Percentiles rank a stretch among this genome's conserved stretches.
Conservation (phyloP, 2,329 filamentous ascomycete species). For the Beauveria medogensis region DNA sequence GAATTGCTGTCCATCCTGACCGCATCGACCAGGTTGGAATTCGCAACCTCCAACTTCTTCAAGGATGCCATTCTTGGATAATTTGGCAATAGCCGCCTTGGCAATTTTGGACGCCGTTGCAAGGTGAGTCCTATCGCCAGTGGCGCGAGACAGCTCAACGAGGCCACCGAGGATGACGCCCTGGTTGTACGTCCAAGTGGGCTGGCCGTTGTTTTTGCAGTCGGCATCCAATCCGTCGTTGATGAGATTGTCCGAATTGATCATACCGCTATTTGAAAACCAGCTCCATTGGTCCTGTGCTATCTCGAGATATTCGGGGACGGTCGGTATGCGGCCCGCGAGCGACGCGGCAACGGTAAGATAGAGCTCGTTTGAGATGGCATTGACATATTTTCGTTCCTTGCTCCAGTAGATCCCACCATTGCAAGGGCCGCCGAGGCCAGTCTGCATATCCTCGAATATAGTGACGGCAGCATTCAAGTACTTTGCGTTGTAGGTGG, state of each 20-base stretch:
- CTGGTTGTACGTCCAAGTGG: slow-evolving; percentile 50
- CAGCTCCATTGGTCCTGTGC: slow-evolving; percentile 45
- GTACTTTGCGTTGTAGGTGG: slow-evolving; percentile 43
- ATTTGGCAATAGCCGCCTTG: slow-evolving; percentile 38
- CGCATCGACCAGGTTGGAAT: slow-evolving; percentile 28
- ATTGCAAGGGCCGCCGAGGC: slow-evolving; percentile 38
- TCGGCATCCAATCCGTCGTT: slow-evolving; percentile 43
- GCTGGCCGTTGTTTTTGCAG: slow-evolving; percentile 44
- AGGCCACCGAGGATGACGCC: slow-evolving; percentile 49
- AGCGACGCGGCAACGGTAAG: slow-evolving; percentile 44
- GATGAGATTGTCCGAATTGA: slow-evolving; percentile 41
- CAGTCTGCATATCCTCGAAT: slow-evolving; percentile 48
- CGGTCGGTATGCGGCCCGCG: slow-evolving; percentile 36
- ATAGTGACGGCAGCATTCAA: slow-evolving; percentile 44
- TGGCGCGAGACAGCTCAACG: slow-evolving; percentile 41
- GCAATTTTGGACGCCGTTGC: slow-evolving; percentile 40
- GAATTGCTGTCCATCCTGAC: slow-evolving; percentile 53
- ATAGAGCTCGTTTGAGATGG: slow-evolving; percentile 52
- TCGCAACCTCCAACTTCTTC: slow-evolving; percentile 29
- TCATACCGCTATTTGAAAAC: slow-evolving; percentile 43
- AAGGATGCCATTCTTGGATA: slow-evolving; percentile 40
- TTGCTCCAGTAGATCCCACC: slow-evolving; percentile 53
- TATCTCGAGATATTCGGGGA: slow-evolving; percentile 35
- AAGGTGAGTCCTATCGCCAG: slow-evolving; percentile 33
- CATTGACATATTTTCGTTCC: slow-evolving; percentile 40